A percentile compares a stretch with the other conserved stretches of the same genome.
phyloP scores from a whole-genome alignment of 1,139 yeast genomes.

The Saccharomyces uvarum region DNA sequence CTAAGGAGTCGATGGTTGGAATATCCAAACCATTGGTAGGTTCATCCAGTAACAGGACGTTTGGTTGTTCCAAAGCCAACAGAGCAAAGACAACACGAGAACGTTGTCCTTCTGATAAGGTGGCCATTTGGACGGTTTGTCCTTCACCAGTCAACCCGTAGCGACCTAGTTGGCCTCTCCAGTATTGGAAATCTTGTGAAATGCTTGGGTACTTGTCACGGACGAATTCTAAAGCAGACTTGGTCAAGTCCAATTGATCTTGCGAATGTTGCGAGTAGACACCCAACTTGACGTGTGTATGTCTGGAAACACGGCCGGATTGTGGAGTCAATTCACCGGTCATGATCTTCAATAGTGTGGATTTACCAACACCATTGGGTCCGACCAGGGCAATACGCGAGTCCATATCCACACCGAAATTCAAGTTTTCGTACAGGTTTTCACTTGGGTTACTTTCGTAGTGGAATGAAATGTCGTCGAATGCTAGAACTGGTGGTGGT shows the following conservation, averaged over 20 bases:
- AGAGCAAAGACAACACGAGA: constrained; percentile 97
- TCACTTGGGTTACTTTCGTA: constrained; percentile 84
- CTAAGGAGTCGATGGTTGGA: constrained; percentile 94
- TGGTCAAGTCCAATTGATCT: constrained; percentile 92
- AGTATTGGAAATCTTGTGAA: constrained; percentile 97
- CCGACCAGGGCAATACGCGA: constrained; percentile 97
- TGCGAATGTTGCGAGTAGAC: constrained; percentile 98
- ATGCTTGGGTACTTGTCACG: constrained; percentile 83
- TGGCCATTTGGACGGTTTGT: constrained; percentile 97
- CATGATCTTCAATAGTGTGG: constrained; percentile 91
- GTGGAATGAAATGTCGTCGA: constrained; percentile 88
- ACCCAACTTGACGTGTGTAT: constrained; percentile 95
- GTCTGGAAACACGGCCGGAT: constrained; percentile 91
- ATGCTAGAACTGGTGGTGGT: constrained; percentile 97
- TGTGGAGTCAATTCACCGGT: constrained; percentile 89
- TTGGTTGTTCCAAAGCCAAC: constrained; percentile 90
- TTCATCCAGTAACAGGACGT: constrained; percentile 91
- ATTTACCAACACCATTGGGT: constrained; percentile 98
- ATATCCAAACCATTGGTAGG: constrained; percentile 99
- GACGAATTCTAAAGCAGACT: constrained; percentile 91
- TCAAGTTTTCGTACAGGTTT: constrained; percentile 80
- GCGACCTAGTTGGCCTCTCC: constrained; percentile 98
- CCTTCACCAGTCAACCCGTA: constrained; percentile 98
- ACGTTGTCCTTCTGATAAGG: constrained; percentile 97
- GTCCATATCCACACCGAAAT: constrained; percentile 99